Evolutionary conservation across 2,329 filamentous ascomycete species (phyloP).

Genomic region (Nigrospora osmanthi): DNA sequence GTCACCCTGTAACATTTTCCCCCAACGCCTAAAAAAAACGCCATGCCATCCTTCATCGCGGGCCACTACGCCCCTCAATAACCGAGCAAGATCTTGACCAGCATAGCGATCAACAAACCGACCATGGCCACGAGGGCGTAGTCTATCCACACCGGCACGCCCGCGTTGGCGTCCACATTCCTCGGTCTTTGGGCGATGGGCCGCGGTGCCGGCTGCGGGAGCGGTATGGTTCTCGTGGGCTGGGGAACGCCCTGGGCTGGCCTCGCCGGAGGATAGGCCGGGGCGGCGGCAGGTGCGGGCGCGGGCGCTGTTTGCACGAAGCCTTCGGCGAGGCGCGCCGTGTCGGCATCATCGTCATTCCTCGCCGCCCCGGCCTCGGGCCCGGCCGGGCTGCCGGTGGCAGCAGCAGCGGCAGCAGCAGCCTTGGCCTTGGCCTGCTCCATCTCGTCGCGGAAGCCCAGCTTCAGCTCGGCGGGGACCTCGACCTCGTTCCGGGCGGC

Average conservation of each 20-base stretch:
- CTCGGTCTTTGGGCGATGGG: constrained; percentile 10
- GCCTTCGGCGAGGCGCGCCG: constrained; percentile 46
- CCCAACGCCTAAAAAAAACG: neutral
- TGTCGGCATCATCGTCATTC: constrained; percentile 30
- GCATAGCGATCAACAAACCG: constrained; percentile 61
- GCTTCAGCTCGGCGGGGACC: constrained; percentile 47
- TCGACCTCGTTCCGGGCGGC: constrained; percentile 31
- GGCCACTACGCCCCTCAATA: constrained; percentile 8
- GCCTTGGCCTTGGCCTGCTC: constrained; percentile 24
- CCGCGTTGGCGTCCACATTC: constrained; percentile 28
- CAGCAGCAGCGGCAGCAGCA: neutral
- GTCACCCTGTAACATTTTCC: too few relatives aligned
- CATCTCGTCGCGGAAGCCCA: constrained; percentile 71
- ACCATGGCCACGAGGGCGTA: constrained; percentile 68
- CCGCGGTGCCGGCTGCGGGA: constrained; percentile 12
- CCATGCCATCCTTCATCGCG: neutral
- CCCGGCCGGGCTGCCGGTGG: constrained; percentile 5
- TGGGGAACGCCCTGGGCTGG: constrained; percentile 16
- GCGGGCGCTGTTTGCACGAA: constrained; percentile 43
- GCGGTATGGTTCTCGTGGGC: constrained; percentile 18
- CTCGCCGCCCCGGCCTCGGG: constrained; percentile 2
- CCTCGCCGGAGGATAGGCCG: constrained; percentile 8
- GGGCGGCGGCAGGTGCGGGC: constrained; percentile 9
- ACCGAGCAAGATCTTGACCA: constrained; percentile 46
- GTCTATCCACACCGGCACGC: constrained; percentile 69